phyloP scores from a whole-genome alignment of 1,284 basidiomycete species.

The Pholiota adiposa region DNA sequence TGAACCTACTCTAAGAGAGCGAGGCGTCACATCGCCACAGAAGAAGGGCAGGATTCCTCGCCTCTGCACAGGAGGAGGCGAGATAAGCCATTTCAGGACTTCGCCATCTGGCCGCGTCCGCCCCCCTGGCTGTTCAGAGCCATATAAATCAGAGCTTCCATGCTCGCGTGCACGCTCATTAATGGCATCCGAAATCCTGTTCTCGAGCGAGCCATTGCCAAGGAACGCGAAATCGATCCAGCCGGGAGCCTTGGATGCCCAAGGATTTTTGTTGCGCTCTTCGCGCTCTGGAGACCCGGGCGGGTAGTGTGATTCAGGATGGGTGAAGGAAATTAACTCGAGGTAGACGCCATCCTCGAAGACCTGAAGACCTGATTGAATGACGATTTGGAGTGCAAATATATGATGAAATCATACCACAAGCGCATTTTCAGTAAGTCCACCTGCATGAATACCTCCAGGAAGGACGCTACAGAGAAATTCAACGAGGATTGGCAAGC shows the following conservation, averaged over 20 bases:
- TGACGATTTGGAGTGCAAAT: background rate
- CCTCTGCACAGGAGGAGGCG: constrained; percentile 37
- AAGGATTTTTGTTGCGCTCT: constrained; percentile 48
- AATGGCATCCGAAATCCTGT: constrained; percentile 51
- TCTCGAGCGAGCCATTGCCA: constrained; percentile 46
- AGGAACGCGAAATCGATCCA: constrained; percentile 72
- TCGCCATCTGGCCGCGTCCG: constrained; percentile 55
- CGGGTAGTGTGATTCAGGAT: constrained; percentile 55
- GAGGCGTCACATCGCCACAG: constrained; percentile 70
- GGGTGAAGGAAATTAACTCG: constrained; percentile 68
- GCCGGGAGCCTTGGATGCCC: constrained; percentile 57
- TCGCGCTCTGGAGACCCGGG: constrained; percentile 46
- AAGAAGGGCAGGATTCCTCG: constrained; percentile 62
- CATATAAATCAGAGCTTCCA: constrained; percentile 43
- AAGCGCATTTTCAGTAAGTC: constrained; percentile 65
- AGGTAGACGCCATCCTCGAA: constrained; percentile 65
- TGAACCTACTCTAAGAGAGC: constrained; percentile 54
- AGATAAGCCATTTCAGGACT: constrained; percentile 61
- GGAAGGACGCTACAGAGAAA: constrained; percentile 52
- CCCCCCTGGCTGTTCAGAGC: constrained; percentile 50
- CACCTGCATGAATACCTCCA: constrained; percentile 66
- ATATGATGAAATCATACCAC: constrained; percentile 44
- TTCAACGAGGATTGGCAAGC: background rate
- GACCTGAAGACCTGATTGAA: constrained; percentile 40
- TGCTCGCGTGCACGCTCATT: constrained; percentile 49